Base-by-base conservation (phyloP, 495 filamentous ascomycete genomes). In the Xylaria sp. region DNA sequence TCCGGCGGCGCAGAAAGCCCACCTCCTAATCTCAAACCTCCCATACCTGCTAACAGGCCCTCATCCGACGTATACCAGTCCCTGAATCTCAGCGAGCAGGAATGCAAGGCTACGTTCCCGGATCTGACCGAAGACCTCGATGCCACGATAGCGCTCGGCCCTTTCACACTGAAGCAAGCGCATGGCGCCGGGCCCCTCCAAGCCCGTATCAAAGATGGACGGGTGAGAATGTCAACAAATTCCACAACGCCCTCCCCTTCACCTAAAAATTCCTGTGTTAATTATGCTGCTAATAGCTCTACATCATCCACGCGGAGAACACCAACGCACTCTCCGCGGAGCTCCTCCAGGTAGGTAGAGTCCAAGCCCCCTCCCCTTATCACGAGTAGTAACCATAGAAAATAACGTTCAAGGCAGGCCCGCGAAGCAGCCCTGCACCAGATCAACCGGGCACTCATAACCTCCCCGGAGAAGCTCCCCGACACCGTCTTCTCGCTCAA, bases 401-500 rank as follows among this genome's bases (percentile, higher is more conserved):
- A n/a, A n/a, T n/a, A n/a, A n/a, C n/a, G n/a, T n/a, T n/a, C n/a
- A n/a, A n/a, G n/a, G n/a, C 44, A 84, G 81, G 79, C 80, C 24
- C 79, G 79, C 52, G 77, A 77, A 33, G 81, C 84, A 21, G 75
- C 81, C 63, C 79, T 85, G 17, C 79, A 83, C 61, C 81, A 82
- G 63, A 79, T 85, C 61, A 76, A 89, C 79, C 84, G 86, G 71
- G 85, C 88, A 48, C 69, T 89, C 31, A 68, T 84, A 12, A 85
- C 87, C 50, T 81, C 86, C 5, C 86, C 82, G 0, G 73, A 82
- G 48, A 83, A 81, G 0, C 57, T 82, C 9, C 90, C 88, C 2
- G 86, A 92, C 73, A 88, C 91, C 61, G 86, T 90, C 78, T 91
- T 94, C 76, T 74, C 80, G 43, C 74, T 84, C 72, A 82, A 82